These are phyloP conservation scores for Schizothecium vesticola DNA, from an alignment of 495 filamentous ascomycete genomes.

Conservation along the genomic window DNA sequence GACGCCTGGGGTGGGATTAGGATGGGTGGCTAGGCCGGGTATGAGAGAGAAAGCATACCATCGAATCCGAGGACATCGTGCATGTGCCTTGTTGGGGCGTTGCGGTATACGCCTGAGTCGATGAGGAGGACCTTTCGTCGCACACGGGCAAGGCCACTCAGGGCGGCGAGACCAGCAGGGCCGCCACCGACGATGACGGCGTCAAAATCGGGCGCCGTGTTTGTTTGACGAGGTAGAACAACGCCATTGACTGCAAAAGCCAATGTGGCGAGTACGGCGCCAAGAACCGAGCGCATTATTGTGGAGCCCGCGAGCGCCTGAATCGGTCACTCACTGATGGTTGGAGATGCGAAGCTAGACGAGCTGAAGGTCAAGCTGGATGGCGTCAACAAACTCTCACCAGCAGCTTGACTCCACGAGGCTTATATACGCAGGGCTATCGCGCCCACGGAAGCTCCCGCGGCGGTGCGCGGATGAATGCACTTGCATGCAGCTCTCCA, in stretches of 20 bases:
- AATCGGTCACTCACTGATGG: too few species aligned
- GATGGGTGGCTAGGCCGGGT: neutral
- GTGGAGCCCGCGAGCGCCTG: too few species aligned
- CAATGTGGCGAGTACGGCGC: neutral
- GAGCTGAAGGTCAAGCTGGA: too few species aligned
- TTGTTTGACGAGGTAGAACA: slow-evolving; percentile 4
- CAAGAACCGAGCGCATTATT: too few species aligned
- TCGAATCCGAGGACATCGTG: slow-evolving; percentile 57
- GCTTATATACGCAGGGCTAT: too few species aligned
- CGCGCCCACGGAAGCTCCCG: too few species aligned
- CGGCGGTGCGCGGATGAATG: too few species aligned
- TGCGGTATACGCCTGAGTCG: slow-evolving; percentile 53
- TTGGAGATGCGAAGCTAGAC: too few species aligned
- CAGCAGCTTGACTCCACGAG: too few species aligned
- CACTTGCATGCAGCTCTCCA: too few species aligned
- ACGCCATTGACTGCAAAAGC: slow-evolving; percentile 2
- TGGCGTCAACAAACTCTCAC: too few species aligned
- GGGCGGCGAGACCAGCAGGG: slow-evolving; percentile 38
- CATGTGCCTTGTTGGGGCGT: slow-evolving; percentile 49
- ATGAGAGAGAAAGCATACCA: slow-evolving; percentile 29
- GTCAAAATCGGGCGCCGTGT: slow-evolving; percentile 22
- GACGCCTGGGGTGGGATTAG: slow-evolving; percentile 35
- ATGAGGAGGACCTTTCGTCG: slow-evolving; percentile 47
- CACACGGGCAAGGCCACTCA: slow-evolving; percentile 53
- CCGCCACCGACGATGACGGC: slow-evolving; percentile 32